Base-by-base conservation (phyloP, 2,329 filamentous ascomycete genomes). In the Aureobasidium pullulans region DNA sequence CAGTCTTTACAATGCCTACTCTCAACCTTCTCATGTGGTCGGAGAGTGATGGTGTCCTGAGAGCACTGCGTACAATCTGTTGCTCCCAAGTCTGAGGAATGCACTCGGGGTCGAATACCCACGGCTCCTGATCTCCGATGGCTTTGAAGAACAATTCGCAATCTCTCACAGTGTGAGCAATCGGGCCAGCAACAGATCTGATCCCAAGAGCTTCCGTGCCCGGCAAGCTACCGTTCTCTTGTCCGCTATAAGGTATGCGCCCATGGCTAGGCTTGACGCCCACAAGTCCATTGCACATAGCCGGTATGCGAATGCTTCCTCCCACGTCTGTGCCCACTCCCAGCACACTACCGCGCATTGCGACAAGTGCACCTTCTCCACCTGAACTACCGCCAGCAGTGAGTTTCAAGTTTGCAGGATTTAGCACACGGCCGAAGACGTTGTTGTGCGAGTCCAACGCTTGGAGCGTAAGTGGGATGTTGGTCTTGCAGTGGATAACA, bases 301-400 rank as follows among this genome's bases (percentile, higher is more conserved):
- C 75, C 0, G 80, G 80, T 13, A 82, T 75, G 2, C 80, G 72
- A 57, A 81, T 79, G 2, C 73, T 76, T 8, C 79, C 79, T n/a
- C 80, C 80, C 7, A 82, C 76, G 64, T 83, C 80, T 3, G 80
- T 82, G 2, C 79, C 80, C 1, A 82, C 75, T 3, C 80, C 80
- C 0, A 82, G 64, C 0, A 78, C 63, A 9, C 75, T 78, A 0
- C 79, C 80, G 19, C 76, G 68, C 65, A 78, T 73, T 0, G 75
- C 77, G 2, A 82, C 53, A 3, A 83, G 68, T 2, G 79, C 79
- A 19, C 77, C 79, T 67, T 82, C 80, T 16, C 80, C 80, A 9
- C 80, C 80, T 3, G 75, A 78, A 61, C 75, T 78, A 8, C 80
- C 80, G 3, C 80, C 80, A 2, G 78, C 76, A 4, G 80, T 81